Evolutionary conservation across 2,329 filamentous ascomycete genomes (phyloP).

Genomic region (Clarireedia monteithiana): DNA sequence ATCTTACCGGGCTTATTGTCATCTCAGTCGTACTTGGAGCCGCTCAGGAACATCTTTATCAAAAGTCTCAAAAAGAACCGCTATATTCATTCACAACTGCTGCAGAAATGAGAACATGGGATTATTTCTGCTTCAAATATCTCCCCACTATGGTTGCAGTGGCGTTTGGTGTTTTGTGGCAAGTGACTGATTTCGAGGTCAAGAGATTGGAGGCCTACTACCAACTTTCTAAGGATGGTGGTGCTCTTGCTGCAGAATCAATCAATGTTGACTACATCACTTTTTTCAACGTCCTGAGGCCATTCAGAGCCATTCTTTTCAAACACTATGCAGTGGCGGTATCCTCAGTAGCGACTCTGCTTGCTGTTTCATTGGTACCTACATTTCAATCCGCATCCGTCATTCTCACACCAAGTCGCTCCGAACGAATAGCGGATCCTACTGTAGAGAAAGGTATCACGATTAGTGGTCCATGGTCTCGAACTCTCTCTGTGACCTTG

Average conservation of each 20-base stretch:
- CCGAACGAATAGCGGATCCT: conserved; percentile 36
- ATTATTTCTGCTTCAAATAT: conserved; percentile 58
- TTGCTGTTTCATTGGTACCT: conserved; percentile 62
- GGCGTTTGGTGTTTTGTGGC: conserved; percentile 56
- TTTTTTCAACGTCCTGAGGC: conserved; percentile 56
- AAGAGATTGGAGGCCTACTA: conserved; percentile 60
- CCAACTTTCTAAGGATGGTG: conserved; percentile 52
- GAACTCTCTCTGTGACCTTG: conserved; percentile 50
- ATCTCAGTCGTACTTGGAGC: conserved; percentile 46
- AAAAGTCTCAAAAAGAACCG: conserved; percentile 36
- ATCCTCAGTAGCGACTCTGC: conserved; percentile 55
- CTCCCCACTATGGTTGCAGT: conserved; percentile 54
- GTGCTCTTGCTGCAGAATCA: conserved; percentile 55
- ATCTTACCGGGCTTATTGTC: conserved; percentile 45
- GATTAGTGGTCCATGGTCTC: conserved; percentile 51
- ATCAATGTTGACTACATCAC: conserved; percentile 63
- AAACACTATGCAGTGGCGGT: conserved; percentile 62
- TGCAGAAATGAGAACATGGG: conserved; percentile 39
- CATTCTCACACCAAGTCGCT: conserved; percentile 45
- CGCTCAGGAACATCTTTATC: conserved; percentile 48
- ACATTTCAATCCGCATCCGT: conserved; percentile 59
- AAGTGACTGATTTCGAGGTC: conserved; percentile 58
- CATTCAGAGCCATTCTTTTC: conserved; percentile 52
- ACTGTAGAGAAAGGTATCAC: conserved; percentile 43
- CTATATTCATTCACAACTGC: conserved; percentile 40